These are phyloP conservation scores for Pelargonium citronellum DNA, from an alignment of 441 rosid species.

Conservation along the genomic window DNA sequence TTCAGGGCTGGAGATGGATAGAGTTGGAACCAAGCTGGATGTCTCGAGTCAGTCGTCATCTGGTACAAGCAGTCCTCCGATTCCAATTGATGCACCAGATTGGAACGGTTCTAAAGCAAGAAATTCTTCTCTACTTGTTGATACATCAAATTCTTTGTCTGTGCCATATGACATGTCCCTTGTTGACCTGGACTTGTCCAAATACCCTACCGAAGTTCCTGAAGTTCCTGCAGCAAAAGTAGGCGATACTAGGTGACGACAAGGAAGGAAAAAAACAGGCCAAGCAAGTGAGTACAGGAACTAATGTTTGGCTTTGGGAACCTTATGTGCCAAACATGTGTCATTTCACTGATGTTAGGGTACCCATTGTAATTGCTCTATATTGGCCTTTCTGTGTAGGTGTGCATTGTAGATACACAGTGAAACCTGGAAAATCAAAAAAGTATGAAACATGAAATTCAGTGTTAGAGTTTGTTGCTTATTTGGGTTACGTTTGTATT, in stretches of 20 bases:
- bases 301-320: too few species aligned
- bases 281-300: too few species aligned
- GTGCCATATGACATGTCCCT: constrained; percentile 74
- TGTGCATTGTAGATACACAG: too few species aligned
- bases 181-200: constrained; percentile 74
- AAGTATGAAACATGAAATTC: too few species aligned
- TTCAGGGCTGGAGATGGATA: constrained; percentile 94
- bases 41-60: constrained; percentile 69
- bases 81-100: constrained; percentile 31
- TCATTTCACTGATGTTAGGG: too few species aligned
- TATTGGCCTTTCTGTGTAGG: too few species aligned
- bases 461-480: too few species aligned
- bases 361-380: too few species aligned
- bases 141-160: constrained; percentile 49
- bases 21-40: constrained; percentile 68
- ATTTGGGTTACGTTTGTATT: too few species aligned
- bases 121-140: constrained; percentile 67
- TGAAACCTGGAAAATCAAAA: too few species aligned
- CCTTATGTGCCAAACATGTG: too few species aligned
- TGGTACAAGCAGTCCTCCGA: constrained; percentile 51
- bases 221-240: constrained; percentile 66
- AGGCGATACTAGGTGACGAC: constrained; percentile 43
- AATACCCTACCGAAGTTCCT: constrained; percentile 41
- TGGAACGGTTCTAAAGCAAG: constrained; percentile 36
- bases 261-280: neutral